Base-by-base conservation (phyloP, 2,329 filamentous ascomycete species). In the Fusarium subglutinans region DNA sequence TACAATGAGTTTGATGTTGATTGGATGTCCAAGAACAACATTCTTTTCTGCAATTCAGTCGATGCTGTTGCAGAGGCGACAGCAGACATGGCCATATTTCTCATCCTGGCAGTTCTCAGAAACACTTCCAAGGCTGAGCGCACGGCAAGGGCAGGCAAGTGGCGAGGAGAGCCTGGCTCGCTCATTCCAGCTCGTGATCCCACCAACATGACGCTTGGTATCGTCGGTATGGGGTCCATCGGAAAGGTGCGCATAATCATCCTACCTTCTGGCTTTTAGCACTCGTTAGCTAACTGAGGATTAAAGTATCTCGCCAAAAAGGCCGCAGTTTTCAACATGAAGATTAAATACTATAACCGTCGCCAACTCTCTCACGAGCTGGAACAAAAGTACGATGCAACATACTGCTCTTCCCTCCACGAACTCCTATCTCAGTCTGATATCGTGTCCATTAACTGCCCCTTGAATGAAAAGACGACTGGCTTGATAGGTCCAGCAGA, bases 41-140 rank as follows among this genome's bases (percentile, higher is more conserved):
- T 89, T 59, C 85, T 82, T 73, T 89, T 90, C 76, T 90, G 87
- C 79, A 89, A 88, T 69, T 83, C 84, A 0, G 81, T 86, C 5
- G 83, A 89, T 70, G 87, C 86, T 2, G 86, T 86, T 12, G 84
- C 87, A 1, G 85, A 90, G 64, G 86, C 87, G 2, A 86, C 84
- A 0, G 85, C 85, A 3, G 85, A 87, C 48, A 85, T 86, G 81
- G 85, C 86, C 53, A 73, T 81, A 15, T 80, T 81, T 43, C 63
- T 82, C 9, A 76, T 62, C 0, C 62, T 81, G 20, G 79, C 77
- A 13, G 76, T 83, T 5, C 73, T 89, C 58, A 84, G 86, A 60
- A 85, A 88, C 72, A 82, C 84, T 5, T 81, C 76, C 12, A 76
- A 77, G 22, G 81, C 82, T 8, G 83, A 86, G 77, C 81, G 78